phyloP scores from a whole-genome alignment of 164 flowering plant species.

The Euptelea pleiosperma region DNA sequence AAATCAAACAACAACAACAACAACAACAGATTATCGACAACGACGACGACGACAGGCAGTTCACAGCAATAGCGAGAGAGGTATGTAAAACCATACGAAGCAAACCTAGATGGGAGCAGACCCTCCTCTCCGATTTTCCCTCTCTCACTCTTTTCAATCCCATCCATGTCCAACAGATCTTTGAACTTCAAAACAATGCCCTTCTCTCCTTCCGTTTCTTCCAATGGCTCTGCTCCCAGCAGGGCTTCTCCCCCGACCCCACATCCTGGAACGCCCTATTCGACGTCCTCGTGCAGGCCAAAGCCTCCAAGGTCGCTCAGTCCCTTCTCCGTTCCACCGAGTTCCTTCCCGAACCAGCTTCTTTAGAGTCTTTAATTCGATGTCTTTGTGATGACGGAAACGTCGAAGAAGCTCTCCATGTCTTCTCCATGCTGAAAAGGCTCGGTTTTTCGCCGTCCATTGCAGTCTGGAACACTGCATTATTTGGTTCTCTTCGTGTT shows the following conservation, averaged over 20 bases:
- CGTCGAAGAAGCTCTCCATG: slow-evolving; percentile 39
- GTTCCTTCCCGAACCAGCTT: slow-evolving; percentile 33
- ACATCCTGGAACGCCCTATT: slow-evolving; percentile 32
- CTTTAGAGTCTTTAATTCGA: slow-evolving; percentile 36
- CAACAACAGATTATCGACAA: background rate
- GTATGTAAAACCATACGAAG: slow-evolving; percentile 37
- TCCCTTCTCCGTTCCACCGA: slow-evolving; percentile 29
- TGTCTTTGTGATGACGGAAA: slow-evolving; percentile 46
- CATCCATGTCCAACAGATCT: slow-evolving; percentile 26
- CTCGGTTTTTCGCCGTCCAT: slow-evolving; percentile 26
- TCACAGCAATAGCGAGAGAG: slow-evolving; percentile 31
- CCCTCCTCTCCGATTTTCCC: slow-evolving; percentile 44
- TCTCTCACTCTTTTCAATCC: slow-evolving; percentile 40
- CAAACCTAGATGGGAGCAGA: slow-evolving; percentile 50
- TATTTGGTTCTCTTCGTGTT: slow-evolving; percentile 33
- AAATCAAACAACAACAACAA: background rate
- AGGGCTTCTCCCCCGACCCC: slow-evolving; percentile 23
- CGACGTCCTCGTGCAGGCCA: slow-evolving; percentile 43
- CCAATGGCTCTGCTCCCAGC: slow-evolving; percentile 39
- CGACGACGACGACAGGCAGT: background rate
- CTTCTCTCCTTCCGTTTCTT: slow-evolving; percentile 45
- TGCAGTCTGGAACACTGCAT: slow-evolving; percentile 46
- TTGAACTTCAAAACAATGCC: slow-evolving; percentile 35
- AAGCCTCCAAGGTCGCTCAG: slow-evolving; percentile 40
- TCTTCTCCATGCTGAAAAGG: slow-evolving; percentile 25